Percentiles rank a stretch among this genome's conserved stretches.
Evolutionary conservation across 169 alveolate species (phyloP).

Genomic region (Eimeria mitis): DNA sequence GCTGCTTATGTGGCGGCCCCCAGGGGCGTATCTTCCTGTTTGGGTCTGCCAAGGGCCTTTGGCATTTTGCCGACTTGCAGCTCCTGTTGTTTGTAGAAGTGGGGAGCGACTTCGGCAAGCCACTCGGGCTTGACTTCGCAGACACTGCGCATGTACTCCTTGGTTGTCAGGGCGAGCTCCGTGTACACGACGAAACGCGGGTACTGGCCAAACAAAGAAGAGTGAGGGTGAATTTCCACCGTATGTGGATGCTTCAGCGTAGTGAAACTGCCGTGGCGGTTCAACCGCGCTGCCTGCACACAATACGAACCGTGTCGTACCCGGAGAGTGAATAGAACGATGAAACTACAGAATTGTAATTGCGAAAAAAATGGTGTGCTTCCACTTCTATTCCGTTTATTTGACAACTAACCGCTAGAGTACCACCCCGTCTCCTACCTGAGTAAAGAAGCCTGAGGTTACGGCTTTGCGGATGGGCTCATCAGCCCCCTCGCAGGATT

Average conservation of each 20-base stretch:
- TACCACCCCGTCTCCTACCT: constrained; percentile 74
- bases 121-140: constrained; percentile 97
- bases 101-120: constrained; percentile 99
- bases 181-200: constrained; percentile 96
- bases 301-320: not conserved
- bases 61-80: constrained; percentile 77
- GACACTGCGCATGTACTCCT: constrained; percentile 98
- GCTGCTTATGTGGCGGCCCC: not conserved
- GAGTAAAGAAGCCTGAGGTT: constrained; percentile 94
- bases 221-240: constrained; percentile 97
- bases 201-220: constrained; percentile 93
- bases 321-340: not conserved
- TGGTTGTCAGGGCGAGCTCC: constrained; percentile 97
- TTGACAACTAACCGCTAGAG: too few relatives aligned
- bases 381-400: too few relatives aligned
- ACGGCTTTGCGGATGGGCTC: constrained; percentile 95
- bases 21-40: constrained; percentile 5
- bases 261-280: constrained; percentile 94
- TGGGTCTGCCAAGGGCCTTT: constrained; percentile 60
- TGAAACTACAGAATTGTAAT: not conserved
- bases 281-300: constrained; percentile 93
- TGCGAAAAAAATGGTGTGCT: too few relatives aligned
- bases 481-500: constrained; percentile 87
- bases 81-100: constrained; percentile 92
- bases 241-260: constrained; percentile 97